Evolutionary conservation across 2,329 filamentous ascomycete genomes (phyloP).

Genomic region (Sarocladium brachiariae): DNA sequence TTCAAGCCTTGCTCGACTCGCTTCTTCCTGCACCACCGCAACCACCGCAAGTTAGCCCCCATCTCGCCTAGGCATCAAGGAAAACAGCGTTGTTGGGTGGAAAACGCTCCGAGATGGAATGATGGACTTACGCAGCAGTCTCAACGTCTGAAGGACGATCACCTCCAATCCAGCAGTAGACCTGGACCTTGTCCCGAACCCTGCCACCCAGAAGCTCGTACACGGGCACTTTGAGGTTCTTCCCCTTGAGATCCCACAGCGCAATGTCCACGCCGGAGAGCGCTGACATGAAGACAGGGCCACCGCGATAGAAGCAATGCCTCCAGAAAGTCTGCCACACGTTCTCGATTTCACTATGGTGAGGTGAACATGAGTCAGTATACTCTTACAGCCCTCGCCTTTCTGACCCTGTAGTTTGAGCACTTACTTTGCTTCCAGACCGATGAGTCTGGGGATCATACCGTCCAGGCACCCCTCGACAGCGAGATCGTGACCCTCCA

Average conservation of each 20-base stretch:
- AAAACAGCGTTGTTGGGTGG: too few species aligned
- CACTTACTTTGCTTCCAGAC: slow-evolving; percentile 59
- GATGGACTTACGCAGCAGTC: slow-evolving; percentile 41
- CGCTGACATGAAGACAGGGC: slow-evolving; percentile 70
- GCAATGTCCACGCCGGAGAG: slow-evolving; percentile 69
- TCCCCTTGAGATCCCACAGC: slow-evolving; percentile 64
- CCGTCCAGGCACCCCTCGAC: slow-evolving; percentile 61
- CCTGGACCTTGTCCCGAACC: slow-evolving; percentile 57
- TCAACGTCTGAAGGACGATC: slow-evolving; percentile 61
- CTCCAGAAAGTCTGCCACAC: slow-evolving; percentile 68
- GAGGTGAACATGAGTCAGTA: neutral
- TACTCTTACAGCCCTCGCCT: too few species aligned
- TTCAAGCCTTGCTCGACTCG: slow-evolving; percentile 54
- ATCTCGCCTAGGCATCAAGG: too few species aligned
- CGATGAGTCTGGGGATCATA: slow-evolving; percentile 42
- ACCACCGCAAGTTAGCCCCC: neutral
- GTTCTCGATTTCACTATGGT: slow-evolving; percentile 63
- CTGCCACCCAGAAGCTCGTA: slow-evolving; percentile 67
- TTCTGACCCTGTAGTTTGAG: neutral
- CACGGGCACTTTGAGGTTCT: slow-evolving; percentile 50
- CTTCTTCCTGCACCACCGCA: slow-evolving; percentile 25
- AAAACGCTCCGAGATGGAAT: neutral
- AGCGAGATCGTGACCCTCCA: slow-evolving; percentile 64
- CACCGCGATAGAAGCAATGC: slow-evolving; percentile 64
- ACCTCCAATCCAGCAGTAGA: slow-evolving; percentile 70